These are phyloP conservation scores for Apiotrichum montevideense DNA, from an alignment of 1,284 basidiomycete species.

Conservation along the genomic window DNA sequence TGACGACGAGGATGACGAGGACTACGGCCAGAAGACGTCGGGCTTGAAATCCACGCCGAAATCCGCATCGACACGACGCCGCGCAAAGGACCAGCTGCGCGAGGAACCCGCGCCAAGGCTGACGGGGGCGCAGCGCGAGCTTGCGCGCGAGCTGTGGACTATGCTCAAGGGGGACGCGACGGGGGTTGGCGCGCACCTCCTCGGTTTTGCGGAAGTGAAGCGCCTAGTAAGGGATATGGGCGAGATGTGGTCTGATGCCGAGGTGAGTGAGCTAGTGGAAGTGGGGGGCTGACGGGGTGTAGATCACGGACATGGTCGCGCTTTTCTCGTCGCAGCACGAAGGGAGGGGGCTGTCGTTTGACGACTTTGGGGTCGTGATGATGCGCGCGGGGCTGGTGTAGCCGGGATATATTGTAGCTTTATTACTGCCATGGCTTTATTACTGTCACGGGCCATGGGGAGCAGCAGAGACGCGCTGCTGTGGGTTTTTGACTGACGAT, in stretches of 20 bases:
- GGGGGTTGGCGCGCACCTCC: neutral
- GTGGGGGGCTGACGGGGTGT: neutral
- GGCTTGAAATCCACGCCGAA: no score
- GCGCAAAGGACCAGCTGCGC: neutral
- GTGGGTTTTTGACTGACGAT: no score
- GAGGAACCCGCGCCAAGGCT: constrained; percentile 17
- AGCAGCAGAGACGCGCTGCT: no score
- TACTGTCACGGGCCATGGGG: no score
- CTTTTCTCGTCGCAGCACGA: constrained; percentile 45
- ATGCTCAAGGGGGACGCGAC: constrained; percentile 31
- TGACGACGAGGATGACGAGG: constrained; percentile 12
- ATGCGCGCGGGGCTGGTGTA: constrained; percentile 40
- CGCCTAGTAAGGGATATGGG: constrained; percentile 37
- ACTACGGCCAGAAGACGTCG: constrained; percentile 1
- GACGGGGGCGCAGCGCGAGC: constrained; percentile 30
- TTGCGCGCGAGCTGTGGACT: constrained; percentile 39
- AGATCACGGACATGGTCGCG: constrained; percentile 47
- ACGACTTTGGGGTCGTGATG: constrained; percentile 44
- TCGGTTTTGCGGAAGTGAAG: constrained; percentile 29
- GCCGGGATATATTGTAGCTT: neutral
- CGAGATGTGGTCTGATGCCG: constrained; percentile 45
- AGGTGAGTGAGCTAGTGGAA: constrained; percentile 30
- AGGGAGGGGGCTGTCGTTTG: constrained; percentile 37
- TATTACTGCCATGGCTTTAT: no score
- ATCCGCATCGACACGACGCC: neutral